Conservation (phyloP, 2,329 filamentous ascomycete genomes). For the Albifimbria verrucaria region DNA sequence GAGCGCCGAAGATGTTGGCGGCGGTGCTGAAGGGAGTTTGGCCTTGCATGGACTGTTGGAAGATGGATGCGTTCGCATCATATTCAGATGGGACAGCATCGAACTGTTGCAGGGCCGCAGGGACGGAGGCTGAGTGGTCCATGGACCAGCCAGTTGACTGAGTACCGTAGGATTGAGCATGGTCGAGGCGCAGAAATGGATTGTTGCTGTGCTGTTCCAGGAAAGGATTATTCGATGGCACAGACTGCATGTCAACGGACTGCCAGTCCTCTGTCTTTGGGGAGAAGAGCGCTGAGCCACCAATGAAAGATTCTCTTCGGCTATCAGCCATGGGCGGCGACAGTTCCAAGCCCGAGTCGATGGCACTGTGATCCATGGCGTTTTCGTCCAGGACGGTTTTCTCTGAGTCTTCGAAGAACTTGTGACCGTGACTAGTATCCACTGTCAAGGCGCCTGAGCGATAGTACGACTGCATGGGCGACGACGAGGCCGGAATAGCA, state of each 20-base stretch:
- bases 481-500: conserved; percentile 49
- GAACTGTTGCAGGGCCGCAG: conserved; percentile 69
- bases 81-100: conserved; percentile 54
- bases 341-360: conserved; percentile 62
- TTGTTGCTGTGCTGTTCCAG: conserved; percentile 56
- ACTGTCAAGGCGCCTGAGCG: conserved; percentile 47
- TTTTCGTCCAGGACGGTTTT: conserved; percentile 58
- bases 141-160: conserved; percentile 57
- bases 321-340: conserved; percentile 61
- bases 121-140: conserved; percentile 61
- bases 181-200: conserved; percentile 65
- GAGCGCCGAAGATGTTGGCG: conserved; percentile 50
- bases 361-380: conserved; percentile 55
- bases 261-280: conserved; percentile 64
- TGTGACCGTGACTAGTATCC: conserved; percentile 51
- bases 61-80: conserved; percentile 50
- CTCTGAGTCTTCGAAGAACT: conserved; percentile 60
- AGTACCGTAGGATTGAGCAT: conserved; percentile 41
- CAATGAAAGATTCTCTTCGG: conserved; percentile 61
- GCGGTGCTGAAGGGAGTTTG: conserved; percentile 55
- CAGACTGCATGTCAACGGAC: conserved; percentile 61
- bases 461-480: conserved; percentile 49
- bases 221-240: conserved; percentile 63
- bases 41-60: conserved; percentile 49
- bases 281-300: conserved; percentile 52